Evolutionary conservation across 139 green algal species (phyloP).

Genomic region (Chloropicon primus): DNA sequence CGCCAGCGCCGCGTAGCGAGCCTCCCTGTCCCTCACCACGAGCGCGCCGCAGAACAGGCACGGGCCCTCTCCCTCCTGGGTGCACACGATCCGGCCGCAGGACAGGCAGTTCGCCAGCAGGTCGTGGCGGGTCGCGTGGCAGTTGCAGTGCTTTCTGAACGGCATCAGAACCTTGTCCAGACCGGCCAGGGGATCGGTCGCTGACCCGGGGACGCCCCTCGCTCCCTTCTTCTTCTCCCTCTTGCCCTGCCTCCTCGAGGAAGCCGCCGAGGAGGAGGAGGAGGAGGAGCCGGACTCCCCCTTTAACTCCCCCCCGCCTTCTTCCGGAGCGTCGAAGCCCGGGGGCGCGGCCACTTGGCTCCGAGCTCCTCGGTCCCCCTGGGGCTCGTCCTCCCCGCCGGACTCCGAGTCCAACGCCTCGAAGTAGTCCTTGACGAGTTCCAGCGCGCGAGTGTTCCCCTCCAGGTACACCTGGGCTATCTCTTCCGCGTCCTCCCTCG

Average conservation of each 20-base stretch:
- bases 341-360: not conserved
- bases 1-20: not conserved
- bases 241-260: not conserved
- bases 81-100: constrained; percentile 17
- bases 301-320: not conserved
- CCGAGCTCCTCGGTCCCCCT: not conserved
- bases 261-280: not conserved
- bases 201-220: not conserved
- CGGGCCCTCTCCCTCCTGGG: constrained; percentile 24
- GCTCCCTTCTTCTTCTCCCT: not conserved
- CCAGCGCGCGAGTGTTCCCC: not conserved
- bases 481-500: not conserved
- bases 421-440: not conserved
- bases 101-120: constrained; percentile 25
- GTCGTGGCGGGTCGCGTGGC: constrained; percentile 16
- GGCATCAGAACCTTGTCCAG: not conserved
- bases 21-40: constrained; percentile 12
- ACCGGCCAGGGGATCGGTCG: not conserved
- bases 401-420: not conserved
- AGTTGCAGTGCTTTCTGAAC: constrained; percentile 13
- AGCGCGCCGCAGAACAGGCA: constrained; percentile 22
- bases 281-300: not conserved
- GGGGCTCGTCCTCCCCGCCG: not conserved
- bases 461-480: not conserved
- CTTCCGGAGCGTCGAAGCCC: not conserved